These are phyloP conservation scores for Panaeolus papilionaceus DNA, from an alignment of 768 basidiomycete species.

Conservation along the genomic window DNA sequence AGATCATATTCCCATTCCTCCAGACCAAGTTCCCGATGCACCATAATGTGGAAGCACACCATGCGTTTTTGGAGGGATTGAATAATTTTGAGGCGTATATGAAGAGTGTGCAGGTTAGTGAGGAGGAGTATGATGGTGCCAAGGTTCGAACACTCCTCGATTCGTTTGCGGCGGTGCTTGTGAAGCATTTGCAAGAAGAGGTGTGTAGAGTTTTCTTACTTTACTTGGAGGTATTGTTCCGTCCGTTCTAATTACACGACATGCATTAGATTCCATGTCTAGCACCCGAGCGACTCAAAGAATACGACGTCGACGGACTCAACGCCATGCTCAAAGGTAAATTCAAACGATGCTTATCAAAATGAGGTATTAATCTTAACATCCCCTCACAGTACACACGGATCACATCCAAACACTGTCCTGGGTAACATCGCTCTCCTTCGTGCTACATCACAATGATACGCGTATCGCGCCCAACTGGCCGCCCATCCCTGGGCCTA, in stretches of 20 bases:
- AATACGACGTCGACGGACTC: slow-evolving; percentile 17
- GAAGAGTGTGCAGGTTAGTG: not conserved
- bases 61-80: slow-evolving; percentile 3
- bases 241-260: not conserved
- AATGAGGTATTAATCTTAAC: not conserved
- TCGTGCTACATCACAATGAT: slow-evolving; percentile 19
- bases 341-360: not conserved
- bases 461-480: slow-evolving; percentile 17
- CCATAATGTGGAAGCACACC: slow-evolving; percentile 10
- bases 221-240: not conserved
- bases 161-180: slow-evolving; percentile 17
- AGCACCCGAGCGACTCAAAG: slow-evolving; percentile 5
- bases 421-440: not conserved
- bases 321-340: slow-evolving; percentile 15
- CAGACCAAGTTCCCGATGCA: slow-evolving; percentile 20
- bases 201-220: slow-evolving; percentile 9
- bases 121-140: slow-evolving; percentile 21
- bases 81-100: slow-evolving; percentile 14
- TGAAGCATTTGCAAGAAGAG: slow-evolving; percentile 17
- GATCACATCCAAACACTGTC: slow-evolving; percentile 15
- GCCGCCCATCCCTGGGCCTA: slow-evolving; percentile 23
- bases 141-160: slow-evolving; percentile 20
- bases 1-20: slow-evolving; percentile 19
- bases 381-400: slow-evolving; percentile 1
- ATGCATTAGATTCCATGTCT: slow-evolving; percentile 7